phyloP scores from a whole-genome alignment of 768 basidiomycete species.

The Psilocybe subaeruginosa region DNA sequence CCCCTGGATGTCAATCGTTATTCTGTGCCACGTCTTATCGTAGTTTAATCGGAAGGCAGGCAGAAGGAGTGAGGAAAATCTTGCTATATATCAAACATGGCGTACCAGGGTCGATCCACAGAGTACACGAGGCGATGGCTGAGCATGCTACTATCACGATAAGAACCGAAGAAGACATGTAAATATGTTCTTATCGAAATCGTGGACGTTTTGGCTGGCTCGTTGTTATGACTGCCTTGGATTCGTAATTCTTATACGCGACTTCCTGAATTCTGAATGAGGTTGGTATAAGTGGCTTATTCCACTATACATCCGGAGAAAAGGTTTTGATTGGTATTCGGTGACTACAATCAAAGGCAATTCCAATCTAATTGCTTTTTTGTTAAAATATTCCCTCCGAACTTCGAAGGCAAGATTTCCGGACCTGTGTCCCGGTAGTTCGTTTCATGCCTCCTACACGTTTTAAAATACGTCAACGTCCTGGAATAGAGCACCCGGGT shows the following conservation, averaged over 20 bases:
- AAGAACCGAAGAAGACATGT: neutral
- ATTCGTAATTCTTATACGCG: no score
- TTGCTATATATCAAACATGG: neutral
- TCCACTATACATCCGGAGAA: no score
- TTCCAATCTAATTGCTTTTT: no score
- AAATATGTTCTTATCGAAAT: neutral
- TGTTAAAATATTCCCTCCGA: no score
- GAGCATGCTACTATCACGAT: neutral
- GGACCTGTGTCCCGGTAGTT: neutral
- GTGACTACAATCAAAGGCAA: no score
- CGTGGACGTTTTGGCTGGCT: neutral
- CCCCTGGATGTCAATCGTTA: neutral
- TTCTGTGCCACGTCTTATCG: neutral
- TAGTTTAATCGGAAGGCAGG: neutral
- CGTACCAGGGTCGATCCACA: no score
- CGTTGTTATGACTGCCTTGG: neutral
- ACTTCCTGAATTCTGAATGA: no score
- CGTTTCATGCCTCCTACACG: neutral
- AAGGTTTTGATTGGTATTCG: no score
- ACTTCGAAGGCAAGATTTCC: neutral
- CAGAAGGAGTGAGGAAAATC: neutral
- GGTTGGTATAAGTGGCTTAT: no score
- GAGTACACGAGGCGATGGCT: no score
- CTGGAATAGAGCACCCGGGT: neutral
- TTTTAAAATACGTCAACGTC: neutral